phyloP scores from a whole-genome alignment of 1,284 basidiomycete genomes.

The Pascua sp. region DNA sequence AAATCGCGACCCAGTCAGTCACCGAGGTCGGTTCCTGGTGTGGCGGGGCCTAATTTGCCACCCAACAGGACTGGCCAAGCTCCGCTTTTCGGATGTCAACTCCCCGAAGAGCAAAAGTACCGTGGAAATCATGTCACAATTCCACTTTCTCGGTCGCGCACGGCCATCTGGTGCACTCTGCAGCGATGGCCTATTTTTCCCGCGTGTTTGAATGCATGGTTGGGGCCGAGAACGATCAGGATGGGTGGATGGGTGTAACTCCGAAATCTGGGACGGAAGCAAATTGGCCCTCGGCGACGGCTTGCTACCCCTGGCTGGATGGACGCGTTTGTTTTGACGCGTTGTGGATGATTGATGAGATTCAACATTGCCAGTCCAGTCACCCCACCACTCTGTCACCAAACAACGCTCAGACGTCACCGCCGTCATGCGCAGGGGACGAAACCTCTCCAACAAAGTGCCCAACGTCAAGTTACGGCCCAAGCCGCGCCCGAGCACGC shows the following conservation, averaged over 20 bases:
- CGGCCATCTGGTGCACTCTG: not conserved
- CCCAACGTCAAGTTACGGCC: constrained; percentile 47
- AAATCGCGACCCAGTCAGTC: no score
- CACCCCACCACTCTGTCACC: not conserved
- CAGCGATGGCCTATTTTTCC: constrained; percentile 5
- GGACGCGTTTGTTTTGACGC: not conserved
- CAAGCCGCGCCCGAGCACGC: constrained; percentile 19
- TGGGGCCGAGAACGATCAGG: not conserved
- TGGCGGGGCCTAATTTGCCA: not conserved
- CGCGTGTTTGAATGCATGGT: constrained; percentile 14
- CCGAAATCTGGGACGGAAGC: not conserved
- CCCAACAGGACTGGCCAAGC: not conserved
- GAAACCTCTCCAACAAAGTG: constrained; percentile 42
- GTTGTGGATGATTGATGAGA: not conserved
- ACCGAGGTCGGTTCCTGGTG: no score
- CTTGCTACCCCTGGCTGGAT: no score
- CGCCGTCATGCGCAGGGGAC: constrained; percentile 34
- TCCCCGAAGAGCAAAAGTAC: not conserved
- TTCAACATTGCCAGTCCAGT: constrained; percentile 7
- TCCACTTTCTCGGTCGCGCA: not conserved
- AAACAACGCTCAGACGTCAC: not conserved
- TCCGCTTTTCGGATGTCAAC: constrained; percentile 4
- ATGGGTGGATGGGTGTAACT: not conserved
- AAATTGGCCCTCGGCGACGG: not conserved
- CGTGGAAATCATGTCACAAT: constrained; percentile 12